Percentiles rank a stretch among this genome's conserved stretches.
These are phyloP conservation scores for Helianthus tuberosus DNA, from an alignment of 129 eudicot species.

Conservation along the genomic window DNA sequence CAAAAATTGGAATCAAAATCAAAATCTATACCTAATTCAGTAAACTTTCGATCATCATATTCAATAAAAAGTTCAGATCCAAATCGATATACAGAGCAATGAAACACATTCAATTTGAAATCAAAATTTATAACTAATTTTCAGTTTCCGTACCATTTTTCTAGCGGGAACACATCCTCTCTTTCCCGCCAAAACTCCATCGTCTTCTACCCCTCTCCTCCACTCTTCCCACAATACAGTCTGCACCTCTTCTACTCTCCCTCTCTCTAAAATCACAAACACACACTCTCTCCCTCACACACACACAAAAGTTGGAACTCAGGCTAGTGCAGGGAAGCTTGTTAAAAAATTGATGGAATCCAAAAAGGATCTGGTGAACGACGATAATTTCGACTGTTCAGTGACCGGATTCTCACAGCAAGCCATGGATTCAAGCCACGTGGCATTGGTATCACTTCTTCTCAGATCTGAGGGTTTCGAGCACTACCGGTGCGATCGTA, in stretches of 20 bases:
- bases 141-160: not conserved
- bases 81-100: no score
- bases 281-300: not conserved
- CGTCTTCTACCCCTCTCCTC: slow-evolving; percentile 21
- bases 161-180: slow-evolving; percentile 26
- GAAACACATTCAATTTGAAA: no score
- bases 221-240: not conserved
- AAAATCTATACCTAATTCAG: no score
- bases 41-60: no score
- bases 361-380: slow-evolving; percentile 79
- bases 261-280: not conserved
- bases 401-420: slow-evolving; percentile 86
- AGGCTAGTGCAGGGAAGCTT: slow-evolving; percentile 84
- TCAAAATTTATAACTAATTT: no score
- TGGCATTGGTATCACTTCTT: slow-evolving; percentile 84
- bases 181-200: slow-evolving; percentile 38
- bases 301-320: slow-evolving; percentile 83
- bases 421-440: slow-evolving; percentile 97
- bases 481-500: slow-evolving; percentile 88
- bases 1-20: no score
- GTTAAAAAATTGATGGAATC: slow-evolving; percentile 83
- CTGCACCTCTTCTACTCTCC: not conserved
- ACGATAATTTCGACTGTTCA: slow-evolving; percentile 90
- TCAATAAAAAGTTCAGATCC: no score
- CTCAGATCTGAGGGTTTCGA: slow-evolving; percentile 89